Base-by-base conservation (phyloP, 495 filamentous ascomycete species). In the Daldinia decipiens region DNA sequence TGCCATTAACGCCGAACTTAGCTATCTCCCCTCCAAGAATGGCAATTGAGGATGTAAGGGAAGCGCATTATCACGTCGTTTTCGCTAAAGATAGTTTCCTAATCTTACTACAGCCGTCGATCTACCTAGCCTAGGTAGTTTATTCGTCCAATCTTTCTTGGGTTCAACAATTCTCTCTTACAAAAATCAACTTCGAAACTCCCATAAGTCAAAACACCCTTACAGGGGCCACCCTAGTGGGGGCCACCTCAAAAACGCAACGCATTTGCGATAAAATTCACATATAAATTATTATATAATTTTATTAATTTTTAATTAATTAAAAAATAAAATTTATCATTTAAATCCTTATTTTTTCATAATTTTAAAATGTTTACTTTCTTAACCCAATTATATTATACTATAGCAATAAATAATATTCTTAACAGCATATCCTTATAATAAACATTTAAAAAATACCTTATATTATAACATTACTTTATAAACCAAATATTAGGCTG, bases 1-100 rank as follows among this genome's bases (percentile, higher is more conserved):
- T 15, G 15, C 24, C 13, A 29, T 52, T 52, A 52, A 15, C 24
- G 50, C 50, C 50, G 50, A 52, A n/a, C 50, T 29, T 52, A 52
- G 26, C 50, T 27, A n/a, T 31, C 26, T 53, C 24, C 27, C 50
- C 50, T 27, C 50, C 24, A 15, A 53, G 24, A 3, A 53, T 31
- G 50, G 50, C 0, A 31, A 4, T 13, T 36, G 12, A 36, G 11
- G 34, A 36, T 36, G 34, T 36, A 36, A 36, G 34, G 34, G 34
- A 36, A 12, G 1, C 9, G 9, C 32, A 34, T 34, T 34, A 34
- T 34, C 32, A 34, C 32, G 32, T 34, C 32, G 32, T 34, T 34
- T 34, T 34, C 32, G 32, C 32, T 34, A 11, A 34, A 11, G 8
- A 34, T 34, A 12, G 32, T 34, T 11, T 8, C 9, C 9, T 11